phyloP scores from a whole-genome alignment of 2,329 filamentous ascomycete genomes.

The Pseudogymnoascus sp. region DNA sequence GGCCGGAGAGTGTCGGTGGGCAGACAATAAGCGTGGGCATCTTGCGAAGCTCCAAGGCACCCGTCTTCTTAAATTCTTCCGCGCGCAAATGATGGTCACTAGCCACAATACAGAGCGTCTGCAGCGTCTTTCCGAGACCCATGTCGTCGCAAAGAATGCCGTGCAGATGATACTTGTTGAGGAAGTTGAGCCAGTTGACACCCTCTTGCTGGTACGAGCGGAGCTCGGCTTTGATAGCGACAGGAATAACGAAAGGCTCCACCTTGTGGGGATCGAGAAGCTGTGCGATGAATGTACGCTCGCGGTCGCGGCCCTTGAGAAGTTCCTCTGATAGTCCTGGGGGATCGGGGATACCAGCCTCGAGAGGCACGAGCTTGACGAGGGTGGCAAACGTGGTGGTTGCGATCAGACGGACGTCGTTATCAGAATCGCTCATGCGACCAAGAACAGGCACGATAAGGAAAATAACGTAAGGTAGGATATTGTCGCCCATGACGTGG shows the following conservation, averaged over 20 bases:
- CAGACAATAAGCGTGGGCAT: constrained; percentile 92
- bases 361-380: constrained; percentile 92
- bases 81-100: constrained; percentile 93
- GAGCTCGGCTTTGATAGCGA: constrained; percentile 92
- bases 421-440: constrained; percentile 96
- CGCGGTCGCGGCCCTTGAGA: constrained; percentile 81
- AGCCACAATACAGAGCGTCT: constrained; percentile 95
- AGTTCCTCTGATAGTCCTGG: constrained; percentile 85
- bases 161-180: constrained; percentile 96
- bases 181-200: constrained; percentile 96
- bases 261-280: constrained; percentile 96
- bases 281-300: constrained; percentile 93
- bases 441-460: constrained; percentile 94
- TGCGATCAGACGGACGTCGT: constrained; percentile 85
- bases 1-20: constrained; percentile 88
- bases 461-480: constrained; percentile 97
- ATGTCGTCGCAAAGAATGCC: constrained; percentile 98
- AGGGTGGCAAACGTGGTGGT: constrained; percentile 96
- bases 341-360: constrained; percentile 94
- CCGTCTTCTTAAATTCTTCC: constrained; percentile 79
- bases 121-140: constrained; percentile 95
- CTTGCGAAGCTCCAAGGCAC: constrained; percentile 65
- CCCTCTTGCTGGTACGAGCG: constrained; percentile 97
- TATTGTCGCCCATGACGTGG: constrained; percentile 93
- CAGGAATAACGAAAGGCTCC: constrained; percentile 85